Evolutionary conservation across 2,329 filamentous ascomycete species (phyloP).

Genomic region (Tetracladium maxilliforme): DNA sequence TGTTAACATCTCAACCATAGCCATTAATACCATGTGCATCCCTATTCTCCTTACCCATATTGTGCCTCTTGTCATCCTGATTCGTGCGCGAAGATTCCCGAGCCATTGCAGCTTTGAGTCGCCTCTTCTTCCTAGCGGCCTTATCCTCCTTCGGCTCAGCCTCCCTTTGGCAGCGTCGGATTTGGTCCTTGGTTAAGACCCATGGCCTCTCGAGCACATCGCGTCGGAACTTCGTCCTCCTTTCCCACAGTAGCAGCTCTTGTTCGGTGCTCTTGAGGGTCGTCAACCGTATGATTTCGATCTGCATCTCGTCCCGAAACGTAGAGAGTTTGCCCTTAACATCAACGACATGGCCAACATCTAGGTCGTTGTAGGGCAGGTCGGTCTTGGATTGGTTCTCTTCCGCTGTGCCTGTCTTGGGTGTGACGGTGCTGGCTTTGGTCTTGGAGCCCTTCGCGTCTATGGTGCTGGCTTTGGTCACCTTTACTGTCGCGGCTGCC

Average conservation of each 20-base stretch:
- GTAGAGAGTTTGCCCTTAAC: slow-evolving; percentile 31
- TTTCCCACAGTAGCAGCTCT: slow-evolving; percentile 40
- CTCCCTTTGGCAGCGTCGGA: slow-evolving; percentile 31
- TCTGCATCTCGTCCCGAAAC: slow-evolving; percentile 30
- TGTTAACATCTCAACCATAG: too few species aligned
- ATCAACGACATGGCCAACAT: slow-evolving; percentile 35
- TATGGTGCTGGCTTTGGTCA: neutral
- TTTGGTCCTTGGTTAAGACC: slow-evolving; percentile 28
- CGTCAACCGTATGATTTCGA: slow-evolving; percentile 29
- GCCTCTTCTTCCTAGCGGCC: too few species aligned
- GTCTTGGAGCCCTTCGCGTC: neutral
- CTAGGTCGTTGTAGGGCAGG: slow-evolving; percentile 13
- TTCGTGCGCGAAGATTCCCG: too few species aligned
- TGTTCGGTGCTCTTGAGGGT: slow-evolving; percentile 30
- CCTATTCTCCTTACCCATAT: too few species aligned
- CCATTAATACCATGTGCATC: too few species aligned
- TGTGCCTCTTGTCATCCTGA: too few species aligned
- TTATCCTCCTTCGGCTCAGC: slow-evolving; percentile 20
- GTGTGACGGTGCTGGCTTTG: neutral
- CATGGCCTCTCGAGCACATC: slow-evolving; percentile 35
- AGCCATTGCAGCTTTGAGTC: too few species aligned
- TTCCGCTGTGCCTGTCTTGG: slow-evolving; percentile 2
- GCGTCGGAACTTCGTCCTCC: slow-evolving; percentile 27
- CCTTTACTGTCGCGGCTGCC: slow-evolving; percentile 1
- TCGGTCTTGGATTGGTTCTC: slow-evolving; percentile 5